These are phyloP conservation scores for Boletus sp. DNA, from an alignment of 1,284 basidiomycete genomes.

Conservation along the genomic window DNA sequence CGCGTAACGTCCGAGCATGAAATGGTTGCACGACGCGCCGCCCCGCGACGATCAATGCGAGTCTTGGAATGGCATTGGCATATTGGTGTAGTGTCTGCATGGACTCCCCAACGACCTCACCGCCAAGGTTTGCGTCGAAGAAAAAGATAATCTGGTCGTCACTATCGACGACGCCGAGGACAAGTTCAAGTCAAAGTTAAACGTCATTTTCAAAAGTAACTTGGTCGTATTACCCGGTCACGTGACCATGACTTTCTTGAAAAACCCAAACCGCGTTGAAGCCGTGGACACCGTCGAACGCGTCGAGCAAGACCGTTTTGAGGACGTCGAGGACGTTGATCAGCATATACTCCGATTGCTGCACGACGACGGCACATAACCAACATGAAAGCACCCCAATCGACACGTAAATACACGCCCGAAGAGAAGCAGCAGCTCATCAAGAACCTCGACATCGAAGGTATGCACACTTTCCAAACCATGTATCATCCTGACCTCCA, in stretches of 20 bases:
- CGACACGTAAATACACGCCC: slow-evolving; percentile 40
- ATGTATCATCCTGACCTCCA: neutral
- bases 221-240: neutral
- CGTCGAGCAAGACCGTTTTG: neutral
- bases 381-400: slow-evolving; percentile 7
- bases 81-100: slow-evolving; percentile 10
- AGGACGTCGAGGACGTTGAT: neutral
- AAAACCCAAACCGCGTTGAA: neutral
- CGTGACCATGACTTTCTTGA: slow-evolving; percentile 4
- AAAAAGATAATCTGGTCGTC: neutral
- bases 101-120: neutral
- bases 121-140: neutral
- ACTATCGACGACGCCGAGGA: neutral
- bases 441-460: slow-evolving; percentile 76
- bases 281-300: neutral
- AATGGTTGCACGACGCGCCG: slow-evolving; percentile 21
- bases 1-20: slow-evolving; percentile 4
- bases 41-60: slow-evolving; percentile 12
- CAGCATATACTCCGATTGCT: neutral
- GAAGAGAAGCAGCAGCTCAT: slow-evolving; percentile 75
- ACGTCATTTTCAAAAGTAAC: neutral
- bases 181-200: neutral
- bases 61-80: slow-evolving; percentile 1
- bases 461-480: slow-evolving; percentile 36
- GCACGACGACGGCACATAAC: too few relatives aligned